These are phyloP conservation scores for Trichoderma sp. DNA, from an alignment of 2,329 filamentous ascomycete genomes.

Conservation along the genomic window DNA sequence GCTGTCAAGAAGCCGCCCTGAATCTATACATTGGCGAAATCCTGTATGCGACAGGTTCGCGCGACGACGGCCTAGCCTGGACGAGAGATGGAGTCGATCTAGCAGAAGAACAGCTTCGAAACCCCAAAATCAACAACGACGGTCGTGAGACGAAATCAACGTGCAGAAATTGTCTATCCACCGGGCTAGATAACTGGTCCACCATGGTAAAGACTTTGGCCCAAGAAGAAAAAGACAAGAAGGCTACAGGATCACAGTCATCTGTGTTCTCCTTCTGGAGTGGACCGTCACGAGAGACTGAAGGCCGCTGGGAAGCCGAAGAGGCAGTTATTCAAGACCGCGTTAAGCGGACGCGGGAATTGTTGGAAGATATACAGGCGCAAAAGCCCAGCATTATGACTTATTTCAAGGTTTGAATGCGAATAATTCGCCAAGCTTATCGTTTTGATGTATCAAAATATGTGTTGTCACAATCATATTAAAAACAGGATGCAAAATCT, in stretches of 20 bases:
- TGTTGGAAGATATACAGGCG: conserved; percentile 54
- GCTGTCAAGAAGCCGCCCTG: conserved; percentile 83
- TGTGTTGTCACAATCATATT: background rate
- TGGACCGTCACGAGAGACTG: conserved; percentile 40
- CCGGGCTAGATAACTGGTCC: conserved; percentile 80
- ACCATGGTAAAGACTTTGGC: conserved; percentile 73
- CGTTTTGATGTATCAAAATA: conserved; percentile 7
- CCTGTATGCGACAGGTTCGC: conserved; percentile 67
- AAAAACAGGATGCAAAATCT: background rate
- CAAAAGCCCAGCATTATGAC: conserved; percentile 42
- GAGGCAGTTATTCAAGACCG: conserved; percentile 58
- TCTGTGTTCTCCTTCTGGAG: conserved; percentile 46
- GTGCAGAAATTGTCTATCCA: conserved; percentile 76
- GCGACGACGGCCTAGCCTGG: conserved; percentile 80
- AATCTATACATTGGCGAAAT: conserved; percentile 95
- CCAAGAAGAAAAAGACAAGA: conserved; percentile 50
- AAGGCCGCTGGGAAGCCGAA: conserved; percentile 59
- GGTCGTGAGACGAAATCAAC: conserved; percentile 50
- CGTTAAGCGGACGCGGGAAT: conserved; percentile 53
- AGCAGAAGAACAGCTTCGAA: conserved; percentile 69
- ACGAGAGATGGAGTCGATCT: conserved; percentile 84
- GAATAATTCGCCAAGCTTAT: background rate
- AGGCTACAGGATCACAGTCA: conserved; percentile 41
- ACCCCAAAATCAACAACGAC: conserved; percentile 39
- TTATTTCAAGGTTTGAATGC: conserved; percentile 47